Conservation (phyloP, 2,329 filamentous ascomycete genomes). For the Alternaria brassicicola region DNA sequence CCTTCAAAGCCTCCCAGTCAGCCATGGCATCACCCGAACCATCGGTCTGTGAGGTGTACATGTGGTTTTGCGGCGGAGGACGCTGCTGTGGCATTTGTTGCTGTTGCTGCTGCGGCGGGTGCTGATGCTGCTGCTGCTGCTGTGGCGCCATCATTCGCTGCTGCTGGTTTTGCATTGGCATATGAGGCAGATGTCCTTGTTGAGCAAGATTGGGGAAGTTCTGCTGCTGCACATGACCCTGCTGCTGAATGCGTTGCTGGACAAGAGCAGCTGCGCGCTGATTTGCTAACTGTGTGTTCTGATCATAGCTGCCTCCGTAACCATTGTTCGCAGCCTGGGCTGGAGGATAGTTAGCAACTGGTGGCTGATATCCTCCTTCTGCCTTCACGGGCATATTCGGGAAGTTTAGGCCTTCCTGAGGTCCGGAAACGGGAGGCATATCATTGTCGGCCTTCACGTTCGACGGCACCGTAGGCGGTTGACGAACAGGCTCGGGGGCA, state of each 20-base stretch:
- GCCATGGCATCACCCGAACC: conserved; percentile 70
- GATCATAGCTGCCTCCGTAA: conserved; percentile 39
- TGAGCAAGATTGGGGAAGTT: conserved; percentile 28
- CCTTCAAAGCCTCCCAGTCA: conserved; percentile 63
- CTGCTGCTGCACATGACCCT: conserved; percentile 33
- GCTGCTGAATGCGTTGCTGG: conserved; percentile 41
- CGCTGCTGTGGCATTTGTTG: conserved; percentile 36
- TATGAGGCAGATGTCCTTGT: conserved; percentile 33
- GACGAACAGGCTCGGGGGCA: conserved; percentile 60
- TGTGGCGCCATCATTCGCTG: conserved; percentile 38
- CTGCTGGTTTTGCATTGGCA: conserved; percentile 38
- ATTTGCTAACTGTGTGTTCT: conserved; percentile 57
- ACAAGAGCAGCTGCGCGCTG: conserved; percentile 61
- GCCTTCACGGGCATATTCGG: conserved; percentile 57
- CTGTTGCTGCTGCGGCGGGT: conserved; percentile 38
- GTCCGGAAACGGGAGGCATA: conserved; percentile 37
- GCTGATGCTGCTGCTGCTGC: conserved; percentile 41
- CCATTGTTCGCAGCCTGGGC: conserved; percentile 41
- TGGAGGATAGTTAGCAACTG: conserved; percentile 36
- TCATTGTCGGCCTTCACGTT: conserved; percentile 47
- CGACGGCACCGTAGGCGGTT: conserved; percentile 51
- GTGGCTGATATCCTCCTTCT: conserved; percentile 50
- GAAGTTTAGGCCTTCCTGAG: conserved; percentile 40
- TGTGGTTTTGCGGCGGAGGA: conserved; percentile 33
- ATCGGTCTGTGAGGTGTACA: conserved; percentile 71